These are phyloP conservation scores for Xylaria multiplex DNA, from an alignment of 2,329 filamentous ascomycete species.

Conservation along the genomic window DNA sequence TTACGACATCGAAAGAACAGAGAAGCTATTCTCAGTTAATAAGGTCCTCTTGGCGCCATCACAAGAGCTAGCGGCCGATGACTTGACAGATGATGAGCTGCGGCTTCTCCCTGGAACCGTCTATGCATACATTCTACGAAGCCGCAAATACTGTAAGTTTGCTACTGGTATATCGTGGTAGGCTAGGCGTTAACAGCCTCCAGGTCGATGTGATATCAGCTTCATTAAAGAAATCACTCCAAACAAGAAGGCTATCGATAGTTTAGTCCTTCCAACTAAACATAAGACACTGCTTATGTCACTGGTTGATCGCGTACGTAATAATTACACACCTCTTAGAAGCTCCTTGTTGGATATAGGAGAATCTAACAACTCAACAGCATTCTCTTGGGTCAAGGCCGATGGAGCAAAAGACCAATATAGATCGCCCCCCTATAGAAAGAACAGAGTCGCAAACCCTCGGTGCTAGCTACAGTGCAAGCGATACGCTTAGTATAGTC, in stretches of 20 bases:
- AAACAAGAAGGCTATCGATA: constrained; percentile 30
- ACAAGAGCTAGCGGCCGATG: constrained; percentile 21
- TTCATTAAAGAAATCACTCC: constrained; percentile 26
- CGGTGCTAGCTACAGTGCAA: constrained; percentile 43
- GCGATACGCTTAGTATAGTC: constrained; percentile 34
- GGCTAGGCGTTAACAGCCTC: constrained; percentile 1
- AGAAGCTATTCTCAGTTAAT: constrained; percentile 25
- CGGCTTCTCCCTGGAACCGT: constrained; percentile 28
- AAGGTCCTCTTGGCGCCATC: constrained; percentile 22
- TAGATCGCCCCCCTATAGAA: constrained; percentile 11
- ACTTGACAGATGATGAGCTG: constrained; percentile 29
- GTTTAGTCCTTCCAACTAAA: constrained; percentile 26
- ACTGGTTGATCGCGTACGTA: constrained; percentile 30
- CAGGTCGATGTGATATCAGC: constrained; percentile 23
- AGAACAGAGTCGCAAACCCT: constrained; percentile 1
- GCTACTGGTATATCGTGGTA: background rate
- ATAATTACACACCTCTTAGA: background rate
- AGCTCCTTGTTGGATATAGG: background rate
- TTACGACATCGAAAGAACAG: constrained; percentile 30
- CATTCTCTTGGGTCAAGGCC: constrained; percentile 28
- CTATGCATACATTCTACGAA: constrained; percentile 34
- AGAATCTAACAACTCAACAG: constrained; percentile 3
- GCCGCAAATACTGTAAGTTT: constrained; percentile 33
- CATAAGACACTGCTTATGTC: constrained; percentile 27
- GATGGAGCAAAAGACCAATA: constrained; percentile 22